A percentile compares a stretch with the other conserved stretches of the same genome.
Evolutionary conservation across 208 protist species (phyloP).

Genomic region (Wallacemonas sp.): DNA sequence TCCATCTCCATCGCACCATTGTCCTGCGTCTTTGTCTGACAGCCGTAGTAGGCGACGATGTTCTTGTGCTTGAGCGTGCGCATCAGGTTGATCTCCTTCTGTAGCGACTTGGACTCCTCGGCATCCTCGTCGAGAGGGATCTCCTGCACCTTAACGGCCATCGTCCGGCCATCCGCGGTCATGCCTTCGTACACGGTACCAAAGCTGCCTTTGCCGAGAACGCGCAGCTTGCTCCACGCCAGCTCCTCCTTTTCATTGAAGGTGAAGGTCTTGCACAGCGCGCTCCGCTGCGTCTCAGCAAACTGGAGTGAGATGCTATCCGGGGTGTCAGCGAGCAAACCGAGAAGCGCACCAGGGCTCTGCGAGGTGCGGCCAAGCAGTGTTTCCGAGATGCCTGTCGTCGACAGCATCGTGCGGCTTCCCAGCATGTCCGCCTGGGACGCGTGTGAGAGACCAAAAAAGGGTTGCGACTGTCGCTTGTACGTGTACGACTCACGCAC

Average conservation of each 20-base stretch:
- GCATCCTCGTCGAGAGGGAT: slow-evolving; percentile 58
- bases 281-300: slow-evolving; percentile 25
- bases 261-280: slow-evolving; percentile 24
- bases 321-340: not conserved
- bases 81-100: slow-evolving; percentile 89
- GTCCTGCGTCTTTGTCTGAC: slow-evolving; percentile 53
- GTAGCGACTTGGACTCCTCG: slow-evolving; percentile 52
- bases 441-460: not conserved
- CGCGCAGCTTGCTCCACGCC: slow-evolving; percentile 70
- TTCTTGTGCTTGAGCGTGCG: slow-evolving; percentile 76
- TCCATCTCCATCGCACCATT: slow-evolving; percentile 68
- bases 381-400: not conserved
- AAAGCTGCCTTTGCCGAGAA: slow-evolving; percentile 85
- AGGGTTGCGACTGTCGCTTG: slow-evolving; percentile 12
- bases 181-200: slow-evolving; percentile 90
- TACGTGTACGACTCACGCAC: slow-evolving; percentile 70
- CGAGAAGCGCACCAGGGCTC: slow-evolving; percentile 3
- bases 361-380: not conserved
- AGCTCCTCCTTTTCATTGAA: slow-evolving; percentile 52
- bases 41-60: slow-evolving; percentile 91
- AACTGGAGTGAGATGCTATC: slow-evolving; percentile 34
- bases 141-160: slow-evolving; percentile 90
- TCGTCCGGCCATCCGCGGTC: slow-evolving; percentile 74
- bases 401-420: not conserved
- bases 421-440: not conserved